A percentile compares a stretch with the other conserved stretches of the same genome.
Evolutionary conservation across 352 stramenopile genomes (phyloP).

Genomic region (Globisporangium paroecandrum): DNA sequence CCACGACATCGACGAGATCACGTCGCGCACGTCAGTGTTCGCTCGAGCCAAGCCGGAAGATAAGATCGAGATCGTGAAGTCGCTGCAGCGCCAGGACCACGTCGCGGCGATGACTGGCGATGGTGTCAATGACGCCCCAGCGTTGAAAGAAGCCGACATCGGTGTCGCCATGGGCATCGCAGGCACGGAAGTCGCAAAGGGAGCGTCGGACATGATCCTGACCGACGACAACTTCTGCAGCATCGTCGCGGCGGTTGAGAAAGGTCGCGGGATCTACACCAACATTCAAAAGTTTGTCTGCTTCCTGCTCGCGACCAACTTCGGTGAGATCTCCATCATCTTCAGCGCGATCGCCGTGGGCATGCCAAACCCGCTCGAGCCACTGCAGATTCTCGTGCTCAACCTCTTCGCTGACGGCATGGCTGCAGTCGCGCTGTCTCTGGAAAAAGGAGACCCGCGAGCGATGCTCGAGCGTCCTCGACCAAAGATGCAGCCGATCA

Average conservation of each 20-base stretch:
- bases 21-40: conserved; percentile 9
- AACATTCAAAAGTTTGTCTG: conserved; percentile 99
- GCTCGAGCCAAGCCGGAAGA: conserved; percentile 14
- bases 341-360: conserved; percentile 62
- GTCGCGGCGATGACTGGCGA: conserved; percentile 95
- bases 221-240: conserved; percentile 98
- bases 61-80: conserved; percentile 18
- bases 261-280: conserved; percentile 96
- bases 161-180: conserved; percentile 95
- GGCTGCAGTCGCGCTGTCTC: conserved; percentile 62
- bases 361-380: conserved; percentile 87
- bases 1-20: conserved; percentile 18
- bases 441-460: conserved; percentile 60
- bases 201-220: conserved; percentile 97
- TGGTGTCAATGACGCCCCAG: conserved; percentile 98
- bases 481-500: conserved; percentile 48
- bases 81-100: conserved; percentile 14
- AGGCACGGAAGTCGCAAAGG: conserved; percentile 97
- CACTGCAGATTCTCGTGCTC: conserved; percentile 97
- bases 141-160: conserved; percentile 24
- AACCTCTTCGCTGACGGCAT: conserved; percentile 97
- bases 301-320: conserved; percentile 98
- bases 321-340: conserved; percentile 92
- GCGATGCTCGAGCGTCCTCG: conserved; percentile 71
- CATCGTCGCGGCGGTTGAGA: conserved; percentile 97